Base-by-base conservation (phyloP, 2,329 filamentous ascomycete genomes). In the Colletotrichum magnum region DNA sequence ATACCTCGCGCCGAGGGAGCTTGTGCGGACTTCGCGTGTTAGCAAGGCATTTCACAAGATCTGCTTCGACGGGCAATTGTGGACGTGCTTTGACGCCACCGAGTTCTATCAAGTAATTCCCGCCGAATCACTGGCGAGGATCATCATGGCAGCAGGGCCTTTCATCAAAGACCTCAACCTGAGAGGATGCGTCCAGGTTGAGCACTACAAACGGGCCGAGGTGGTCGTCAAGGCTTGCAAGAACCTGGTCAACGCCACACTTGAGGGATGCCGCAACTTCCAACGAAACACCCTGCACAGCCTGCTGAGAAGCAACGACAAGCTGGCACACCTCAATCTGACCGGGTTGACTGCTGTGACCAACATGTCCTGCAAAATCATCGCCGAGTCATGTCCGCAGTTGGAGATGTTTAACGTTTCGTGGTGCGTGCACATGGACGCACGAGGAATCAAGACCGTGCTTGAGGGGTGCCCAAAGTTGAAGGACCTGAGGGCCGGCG, bases 21-120 rank as follows among this genome's bases (percentile, higher is more conserved):
- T 98, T 41, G 90, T 98, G 12, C 88, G 90, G 68, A 88, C 89
- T 64, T 97, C 95, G 1, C 84, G 89, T 18, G 92, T 96, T 21
- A 95, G 90, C 77, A 94, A 90, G 78, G 82, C 87, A 6, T 98
- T 96, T 85, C 86, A 97, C 79, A 86, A 87, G 56, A 90, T 93
- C 80, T 98, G 95, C 81, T 97, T 95, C 75, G 95, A 99, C 78
- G 96, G 96, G 2, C 96, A 99, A 81, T 83, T 98, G 16, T 99
- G 96, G 96, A 91, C 90, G 4, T 89, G 88, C 50, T 87, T 98
- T 57, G 94, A 98, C 78, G 90, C 93, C 2, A 92, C 94, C 7
- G 90, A 93, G 58, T 98, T 95, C 79, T 98, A 98, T 77, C 89
- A 88, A 72, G 89, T 94, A 60, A 98, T 98, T 72, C 92, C 95